Percentiles rank a stretch among this genome's conserved stretches.
Evolutionary conservation across 2,329 filamentous ascomycete species (phyloP).

Genomic region (Calonectria montana): DNA sequence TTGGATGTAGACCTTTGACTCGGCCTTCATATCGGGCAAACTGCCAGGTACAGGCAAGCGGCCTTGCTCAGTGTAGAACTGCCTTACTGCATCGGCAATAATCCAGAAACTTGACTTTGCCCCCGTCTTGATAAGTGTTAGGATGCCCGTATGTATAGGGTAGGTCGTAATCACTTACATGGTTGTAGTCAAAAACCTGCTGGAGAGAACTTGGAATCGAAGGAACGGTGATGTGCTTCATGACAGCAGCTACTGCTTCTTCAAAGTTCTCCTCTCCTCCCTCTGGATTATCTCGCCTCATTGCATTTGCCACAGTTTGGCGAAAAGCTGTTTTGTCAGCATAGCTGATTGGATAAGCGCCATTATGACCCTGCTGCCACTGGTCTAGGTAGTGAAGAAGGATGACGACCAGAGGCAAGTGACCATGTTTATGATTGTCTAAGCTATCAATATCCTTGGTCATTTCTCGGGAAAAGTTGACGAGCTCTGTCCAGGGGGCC

Average conservation of each 20-base stretch:
- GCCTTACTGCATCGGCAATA: constrained; percentile 81
- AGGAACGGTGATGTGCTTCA: constrained; percentile 83
- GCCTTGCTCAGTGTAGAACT: constrained; percentile 79
- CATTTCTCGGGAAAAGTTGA: constrained; percentile 73
- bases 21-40: constrained; percentile 97
- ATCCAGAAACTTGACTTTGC: constrained; percentile 81
- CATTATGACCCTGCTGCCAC: constrained; percentile 81
- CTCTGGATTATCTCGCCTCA: constrained; percentile 79
- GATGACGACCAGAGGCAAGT: constrained; percentile 88
- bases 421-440: constrained; percentile 85
- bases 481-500: constrained; percentile 86
- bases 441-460: constrained; percentile 76
- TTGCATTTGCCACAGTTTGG: constrained; percentile 72
- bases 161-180: constrained; percentile 56
- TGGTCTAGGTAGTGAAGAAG: constrained; percentile 83
- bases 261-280: constrained; percentile 98
- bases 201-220: constrained; percentile 76
- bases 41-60: constrained; percentile 86
- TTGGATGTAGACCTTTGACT: constrained; percentile 88
- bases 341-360: constrained; percentile 77
- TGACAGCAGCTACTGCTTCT: constrained; percentile 86
- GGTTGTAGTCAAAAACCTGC: constrained; percentile 79
- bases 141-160: background rate
- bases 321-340: constrained; percentile 89
- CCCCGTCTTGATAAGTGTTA: constrained; percentile 53